phyloP scores from a whole-genome alignment of 2,329 filamentous ascomycete genomes.

The Colletotrichum eleusines region DNA sequence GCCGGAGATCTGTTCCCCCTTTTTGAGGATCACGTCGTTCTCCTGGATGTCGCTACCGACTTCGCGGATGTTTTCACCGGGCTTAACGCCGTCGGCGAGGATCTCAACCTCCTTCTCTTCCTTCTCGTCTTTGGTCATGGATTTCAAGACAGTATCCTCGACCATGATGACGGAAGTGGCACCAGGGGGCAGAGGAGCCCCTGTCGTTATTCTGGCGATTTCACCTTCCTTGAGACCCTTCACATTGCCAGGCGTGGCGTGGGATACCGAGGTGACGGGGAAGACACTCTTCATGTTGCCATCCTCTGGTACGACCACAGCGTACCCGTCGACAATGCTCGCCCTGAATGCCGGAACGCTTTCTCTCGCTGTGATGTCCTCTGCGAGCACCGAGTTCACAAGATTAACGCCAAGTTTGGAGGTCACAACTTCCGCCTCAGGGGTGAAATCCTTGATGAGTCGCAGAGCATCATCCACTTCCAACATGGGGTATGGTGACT shows the following conservation, averaged over 20 bases:
- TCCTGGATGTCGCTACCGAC: conserved; percentile 87
- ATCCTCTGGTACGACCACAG: conserved; percentile 75
- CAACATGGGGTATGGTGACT: conserved; percentile 93
- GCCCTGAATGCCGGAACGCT: conserved; percentile 93
- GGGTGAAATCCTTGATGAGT: conserved; percentile 80
- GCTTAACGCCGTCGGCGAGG: conserved; percentile 78
- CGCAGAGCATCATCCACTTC: conserved; percentile 83
- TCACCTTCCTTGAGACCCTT: conserved; percentile 76
- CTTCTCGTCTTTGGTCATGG: conserved; percentile 79
- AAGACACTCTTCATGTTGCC: conserved; percentile 81
- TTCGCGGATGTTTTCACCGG: conserved; percentile 90
- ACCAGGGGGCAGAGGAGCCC: conserved; percentile 88
- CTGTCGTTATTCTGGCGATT: conserved; percentile 92
- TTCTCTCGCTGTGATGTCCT: conserved; percentile 83
- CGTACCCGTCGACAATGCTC: conserved; percentile 97
- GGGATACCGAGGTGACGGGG: conserved; percentile 87
- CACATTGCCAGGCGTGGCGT: conserved; percentile 80
- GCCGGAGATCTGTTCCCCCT: conserved; percentile 85
- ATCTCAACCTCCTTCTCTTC: conserved; percentile 94
- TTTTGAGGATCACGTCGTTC: conserved; percentile 76
- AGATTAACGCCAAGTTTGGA: conserved; percentile 73
- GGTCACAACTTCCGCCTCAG: conserved; percentile 68
- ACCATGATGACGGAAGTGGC: conserved; percentile 97
- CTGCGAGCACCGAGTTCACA: conserved; percentile 83
- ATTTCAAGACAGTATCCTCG: conserved; percentile 86